These are phyloP conservation scores for Galerina sulciceps DNA, from an alignment of 768 basidiomycete species.

Conservation along the genomic window DNA sequence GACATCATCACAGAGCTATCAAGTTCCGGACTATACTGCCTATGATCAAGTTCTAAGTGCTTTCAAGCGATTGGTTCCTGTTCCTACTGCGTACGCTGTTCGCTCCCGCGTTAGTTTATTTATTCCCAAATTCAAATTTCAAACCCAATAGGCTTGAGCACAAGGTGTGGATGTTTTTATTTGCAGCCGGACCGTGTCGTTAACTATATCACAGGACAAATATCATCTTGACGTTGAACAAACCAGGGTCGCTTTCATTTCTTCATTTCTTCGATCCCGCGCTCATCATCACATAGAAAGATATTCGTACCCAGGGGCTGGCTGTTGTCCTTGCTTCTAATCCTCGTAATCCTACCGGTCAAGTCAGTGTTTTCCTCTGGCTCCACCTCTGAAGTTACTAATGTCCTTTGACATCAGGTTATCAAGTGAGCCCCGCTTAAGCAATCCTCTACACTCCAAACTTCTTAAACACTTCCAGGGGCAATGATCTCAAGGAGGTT, in stretches of 20 bases:
- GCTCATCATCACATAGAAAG: conserved; percentile 48
- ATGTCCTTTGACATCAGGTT: conserved; percentile 40
- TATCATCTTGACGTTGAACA: conserved; percentile 83
- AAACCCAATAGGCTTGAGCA: conserved; percentile 30
- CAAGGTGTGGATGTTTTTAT: conserved; percentile 25
- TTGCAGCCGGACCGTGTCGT: neutral
- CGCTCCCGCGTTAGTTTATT: too few relatives aligned
- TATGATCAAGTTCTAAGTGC: conserved; percentile 85
- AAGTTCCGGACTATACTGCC: conserved; percentile 91
- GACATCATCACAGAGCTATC: conserved; percentile 64
- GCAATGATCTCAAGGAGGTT: conserved; percentile 81
- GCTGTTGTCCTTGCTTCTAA: conserved; percentile 89
- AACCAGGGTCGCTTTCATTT: conserved; percentile 54
- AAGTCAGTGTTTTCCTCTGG: conserved; percentile 46
- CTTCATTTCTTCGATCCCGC: neutral
- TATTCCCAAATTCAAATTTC: neutral
- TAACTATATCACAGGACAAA: conserved; percentile 43
- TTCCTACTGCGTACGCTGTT: conserved; percentile 70
- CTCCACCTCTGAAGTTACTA: neutral
- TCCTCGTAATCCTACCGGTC: conserved; percentile 98
- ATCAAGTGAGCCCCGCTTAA: conserved; percentile 41
- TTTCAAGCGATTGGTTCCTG: conserved; percentile 88
- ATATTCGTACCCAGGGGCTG: conserved; percentile 82
- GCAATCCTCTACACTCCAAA: neutral
- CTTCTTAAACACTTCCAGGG: conserved; percentile 41